These are phyloP conservation scores for Misopates orontium DNA, from an alignment of 257 asterid species.

Conservation along the genomic window DNA sequence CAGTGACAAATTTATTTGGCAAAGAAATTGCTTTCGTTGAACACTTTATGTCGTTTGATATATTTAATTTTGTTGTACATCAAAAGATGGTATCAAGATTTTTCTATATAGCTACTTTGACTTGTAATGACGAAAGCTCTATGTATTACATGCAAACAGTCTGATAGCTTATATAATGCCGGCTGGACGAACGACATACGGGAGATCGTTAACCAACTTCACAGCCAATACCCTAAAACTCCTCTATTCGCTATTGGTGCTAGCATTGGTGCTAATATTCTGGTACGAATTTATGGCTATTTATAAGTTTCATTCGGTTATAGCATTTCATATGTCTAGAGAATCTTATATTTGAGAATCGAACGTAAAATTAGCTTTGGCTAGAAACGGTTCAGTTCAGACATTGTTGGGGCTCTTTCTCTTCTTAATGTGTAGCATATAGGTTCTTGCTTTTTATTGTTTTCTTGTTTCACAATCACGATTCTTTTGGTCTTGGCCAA, in stretches of 20 bases:
- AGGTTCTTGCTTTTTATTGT: too few relatives aligned
- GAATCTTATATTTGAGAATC: neutral
- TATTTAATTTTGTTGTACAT: too few relatives aligned
- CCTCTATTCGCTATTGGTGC: slow-evolving; percentile 57
- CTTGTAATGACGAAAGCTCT: slow-evolving; percentile 5
- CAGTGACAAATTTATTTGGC: neutral
- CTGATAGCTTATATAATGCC: slow-evolving; percentile 61
- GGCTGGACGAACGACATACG: slow-evolving; percentile 63
- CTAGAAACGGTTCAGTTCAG: too few relatives aligned
- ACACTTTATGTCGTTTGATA: too few relatives aligned
- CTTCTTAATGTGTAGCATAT: too few relatives aligned
- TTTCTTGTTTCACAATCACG: too few relatives aligned
- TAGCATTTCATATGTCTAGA: neutral
- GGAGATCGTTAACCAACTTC: slow-evolving; percentile 49
- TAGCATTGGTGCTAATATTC: slow-evolving; percentile 66
- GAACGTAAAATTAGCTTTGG: too few relatives aligned
- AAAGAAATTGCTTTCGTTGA: too few relatives aligned
- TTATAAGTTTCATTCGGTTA: neutral
- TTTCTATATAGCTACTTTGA: neutral
- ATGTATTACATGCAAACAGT: slow-evolving; percentile 37
- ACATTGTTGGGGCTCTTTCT: too few relatives aligned
- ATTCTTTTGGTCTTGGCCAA: too few relatives aligned
- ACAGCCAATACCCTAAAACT: slow-evolving; percentile 48
- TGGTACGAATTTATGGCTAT: slow-evolving; percentile 33
- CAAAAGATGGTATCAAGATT: too few relatives aligned